A percentile compares a stretch with the other conserved stretches of the same genome.
Conservation (phyloP, 169 alveolate genomes). For the Plasmodium gallinaceum region DNA sequence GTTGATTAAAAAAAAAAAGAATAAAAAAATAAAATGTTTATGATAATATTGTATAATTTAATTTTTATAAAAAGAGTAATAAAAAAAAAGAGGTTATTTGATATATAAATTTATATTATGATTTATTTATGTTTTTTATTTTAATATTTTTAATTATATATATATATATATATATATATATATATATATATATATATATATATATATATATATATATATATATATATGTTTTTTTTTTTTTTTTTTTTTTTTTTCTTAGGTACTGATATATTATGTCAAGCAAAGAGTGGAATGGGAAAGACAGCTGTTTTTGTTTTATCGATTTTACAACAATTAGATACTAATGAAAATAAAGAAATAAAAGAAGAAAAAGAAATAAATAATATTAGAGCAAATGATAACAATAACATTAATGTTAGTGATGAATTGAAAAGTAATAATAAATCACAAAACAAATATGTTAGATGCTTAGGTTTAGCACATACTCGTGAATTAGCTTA, state of each 20-base stretch:
- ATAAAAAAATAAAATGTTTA: background rate
- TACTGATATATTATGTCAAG: constrained; percentile 98
- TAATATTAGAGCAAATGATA: too few species aligned
- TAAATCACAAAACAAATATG: constrained; percentile 81
- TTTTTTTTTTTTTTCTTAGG: constrained; percentile 83
- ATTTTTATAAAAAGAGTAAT: too few species aligned
- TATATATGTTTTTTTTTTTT: too few species aligned
- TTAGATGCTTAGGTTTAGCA: constrained; percentile 94
- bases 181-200: too few species aligned
- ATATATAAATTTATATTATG: background rate
- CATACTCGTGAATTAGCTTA: constrained; percentile 99
- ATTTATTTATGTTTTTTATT: too few species aligned
- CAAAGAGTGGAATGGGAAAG: constrained; percentile 99
- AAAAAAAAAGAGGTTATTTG: background rate
- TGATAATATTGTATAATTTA: background rate
- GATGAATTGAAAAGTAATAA: too few species aligned
- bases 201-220: background rate
- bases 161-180: background rate
- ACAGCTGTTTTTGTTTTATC: constrained; percentile 99
- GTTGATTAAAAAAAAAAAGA: background rate
- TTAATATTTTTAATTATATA: too few species aligned
- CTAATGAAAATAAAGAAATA: constrained; percentile 89
- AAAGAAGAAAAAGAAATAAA: constrained; percentile 78
- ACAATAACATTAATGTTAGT: constrained; percentile 78
- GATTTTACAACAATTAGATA: constrained; percentile 95